Conservation (phyloP, 2,329 filamentous ascomycete species). For the Emmonsia crescens region DNA sequence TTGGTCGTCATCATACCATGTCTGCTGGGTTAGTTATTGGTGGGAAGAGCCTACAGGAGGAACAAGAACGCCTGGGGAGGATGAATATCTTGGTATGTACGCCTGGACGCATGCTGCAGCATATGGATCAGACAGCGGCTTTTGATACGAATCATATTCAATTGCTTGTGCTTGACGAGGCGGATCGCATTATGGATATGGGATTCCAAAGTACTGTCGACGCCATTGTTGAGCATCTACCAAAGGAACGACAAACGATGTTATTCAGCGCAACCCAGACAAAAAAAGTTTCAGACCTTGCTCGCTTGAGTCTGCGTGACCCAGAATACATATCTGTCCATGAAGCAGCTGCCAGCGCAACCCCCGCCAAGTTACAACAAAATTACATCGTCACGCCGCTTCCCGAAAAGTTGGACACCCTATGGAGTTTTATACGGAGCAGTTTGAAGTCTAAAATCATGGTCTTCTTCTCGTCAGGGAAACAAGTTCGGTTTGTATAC, state of each 20-base stretch:
- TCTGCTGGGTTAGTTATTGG: constrained; percentile 90
- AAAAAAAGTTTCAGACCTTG: constrained; percentile 83
- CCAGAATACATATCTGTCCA: constrained; percentile 95
- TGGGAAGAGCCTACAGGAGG: constrained; percentile 78
- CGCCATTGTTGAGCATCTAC: constrained; percentile 84
- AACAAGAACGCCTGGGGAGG: constrained; percentile 69
- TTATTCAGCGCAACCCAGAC: constrained; percentile 96
- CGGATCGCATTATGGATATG: constrained; percentile 95
- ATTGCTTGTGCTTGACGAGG: constrained; percentile 89
- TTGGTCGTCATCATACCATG: constrained; percentile 80
- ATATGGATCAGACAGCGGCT: constrained; percentile 83
- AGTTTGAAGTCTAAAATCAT: constrained; percentile 92
- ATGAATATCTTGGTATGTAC: constrained; percentile 99
- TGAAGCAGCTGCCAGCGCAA: constrained; percentile 66
- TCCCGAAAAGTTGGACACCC: constrained; percentile 76
- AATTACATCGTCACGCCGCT: constrained; percentile 82
- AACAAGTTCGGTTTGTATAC: constrained; percentile 93
- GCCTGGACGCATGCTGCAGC: constrained; percentile 87
- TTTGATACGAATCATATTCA: constrained; percentile 86
- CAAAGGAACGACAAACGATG: constrained; percentile 74
- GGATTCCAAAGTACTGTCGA: constrained; percentile 86
- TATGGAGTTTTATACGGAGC: constrained; percentile 84
- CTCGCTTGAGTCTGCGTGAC: constrained; percentile 73
- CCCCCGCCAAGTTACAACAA: constrained; percentile 74
- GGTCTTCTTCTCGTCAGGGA: constrained; percentile 88